Percentiles rank a stretch among this genome's conserved stretches.
These are phyloP conservation scores for Beta vulgaris DNA, from an alignment of 148 eudicot genomes.

Conservation along the genomic window DNA sequence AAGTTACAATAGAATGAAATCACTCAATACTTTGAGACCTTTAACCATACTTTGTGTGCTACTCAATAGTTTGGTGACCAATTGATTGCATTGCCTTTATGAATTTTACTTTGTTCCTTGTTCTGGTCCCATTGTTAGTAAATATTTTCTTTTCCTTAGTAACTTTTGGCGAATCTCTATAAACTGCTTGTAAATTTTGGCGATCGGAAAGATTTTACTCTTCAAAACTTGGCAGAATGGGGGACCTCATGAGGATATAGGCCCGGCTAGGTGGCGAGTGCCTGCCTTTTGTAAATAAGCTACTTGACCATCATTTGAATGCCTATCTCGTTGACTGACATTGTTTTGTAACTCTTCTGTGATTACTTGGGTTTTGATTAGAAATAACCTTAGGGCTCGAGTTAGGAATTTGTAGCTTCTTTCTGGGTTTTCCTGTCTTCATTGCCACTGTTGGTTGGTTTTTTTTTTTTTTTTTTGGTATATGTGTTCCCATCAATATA, in stretches of 20 bases:
- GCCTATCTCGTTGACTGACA: not conserved
- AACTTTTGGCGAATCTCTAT: not conserved
- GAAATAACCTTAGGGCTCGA: not conserved
- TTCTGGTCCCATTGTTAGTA: constrained; percentile 17
- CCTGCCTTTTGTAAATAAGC: constrained; percentile 9
- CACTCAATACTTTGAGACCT: constrained; percentile 22
- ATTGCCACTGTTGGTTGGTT: not conserved
- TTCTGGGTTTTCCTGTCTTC: not conserved
- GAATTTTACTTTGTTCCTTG: not conserved
- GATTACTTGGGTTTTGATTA: not conserved
- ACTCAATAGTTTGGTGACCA: constrained; percentile 16
- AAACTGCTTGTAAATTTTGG: not conserved
- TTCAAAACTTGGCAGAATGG: too few species aligned
- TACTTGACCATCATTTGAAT: constrained; percentile 17
- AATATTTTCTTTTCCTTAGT: not conserved
- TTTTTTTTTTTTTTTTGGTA: too few species aligned
- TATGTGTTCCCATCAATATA: not conserved
- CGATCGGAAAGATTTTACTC: too few species aligned
- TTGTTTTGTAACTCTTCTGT: not conserved
- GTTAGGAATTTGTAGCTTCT: not conserved
- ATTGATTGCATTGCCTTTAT: constrained; percentile 23
- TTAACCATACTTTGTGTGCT: constrained; percentile 13
- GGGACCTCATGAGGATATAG: constrained; percentile 11
- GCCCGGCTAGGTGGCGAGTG: constrained; percentile 1
- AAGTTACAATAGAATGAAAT: constrained; percentile 15